Evolutionary conservation across 2,329 filamentous ascomycete species (phyloP), one percentile per base, ranked within the genome.

Genomic region (Cladosporium phlei): DNA sequence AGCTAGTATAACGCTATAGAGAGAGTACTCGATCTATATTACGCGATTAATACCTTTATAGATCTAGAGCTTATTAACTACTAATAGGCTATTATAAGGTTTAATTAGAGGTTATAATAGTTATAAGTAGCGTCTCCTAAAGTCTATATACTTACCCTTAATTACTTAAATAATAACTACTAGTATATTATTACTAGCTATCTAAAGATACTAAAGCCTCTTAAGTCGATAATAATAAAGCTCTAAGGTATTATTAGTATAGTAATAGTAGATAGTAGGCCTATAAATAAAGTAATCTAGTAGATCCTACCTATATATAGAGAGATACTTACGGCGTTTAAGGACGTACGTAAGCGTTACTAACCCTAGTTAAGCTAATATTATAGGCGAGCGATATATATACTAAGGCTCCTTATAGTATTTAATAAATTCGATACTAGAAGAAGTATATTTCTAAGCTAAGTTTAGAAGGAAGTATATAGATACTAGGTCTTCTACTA

Each of bases 21-120:
- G 22, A 4, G 8, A n/a, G 20, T 20, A 3, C 11, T 14, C 3
- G n/a, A 22, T 7, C 33, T 37, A 11, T 14, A 14, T 7, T n/a
- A 11, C 5, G 20, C 20, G n/a, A 37, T 37, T 20, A 11, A 37
- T 11, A 11, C 6, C 6, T 25, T n/a, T n/a, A n/a, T n/a, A n/a
- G n/a, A n/a, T n/a, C n/a, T n/a, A n/a, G 30, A 33, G n/a, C 20
- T 37, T 37, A 12, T 37, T 37, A 24, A 37, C 20, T 24, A 37
- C n/a, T n/a, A 37, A 9, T 37, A 5, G 8, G 10, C 22, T 4
- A 37, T 21, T 37, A 37, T 14, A 22, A 37, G n/a, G 8, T 9
- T 21, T 9, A n/a, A 37, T 24, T 21, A 37, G 33, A 8, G 11
- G 19, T 11, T 9, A n/a, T 19, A 21, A 5, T 24, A 37, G 19